Percentiles rank a stretch among this genome's conserved stretches.
Conservation (phyloP, 2,329 filamentous ascomycete species). For the Calonectria pseudoreteaudii region DNA sequence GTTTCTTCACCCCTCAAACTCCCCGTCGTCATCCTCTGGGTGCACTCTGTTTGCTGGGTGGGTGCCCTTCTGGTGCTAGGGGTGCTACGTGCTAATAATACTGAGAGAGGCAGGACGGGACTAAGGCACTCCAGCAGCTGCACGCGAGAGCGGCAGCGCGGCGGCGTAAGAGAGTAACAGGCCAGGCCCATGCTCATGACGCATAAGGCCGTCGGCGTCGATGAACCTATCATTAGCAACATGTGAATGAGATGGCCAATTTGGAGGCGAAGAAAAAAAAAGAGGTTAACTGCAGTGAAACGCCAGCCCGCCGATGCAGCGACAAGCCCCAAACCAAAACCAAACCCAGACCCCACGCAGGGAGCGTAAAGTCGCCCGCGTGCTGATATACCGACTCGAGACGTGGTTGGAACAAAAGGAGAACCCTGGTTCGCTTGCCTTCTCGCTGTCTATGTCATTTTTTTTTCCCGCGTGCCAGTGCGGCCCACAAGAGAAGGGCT, state of each 20-base stretch:
- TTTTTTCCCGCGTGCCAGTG: not conserved
- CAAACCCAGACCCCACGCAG: conserved; percentile 35
- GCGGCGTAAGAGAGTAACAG: conserved; percentile 22
- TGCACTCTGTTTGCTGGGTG: not conserved
- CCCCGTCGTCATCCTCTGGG: conserved; percentile 1
- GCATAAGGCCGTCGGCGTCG: conserved; percentile 33
- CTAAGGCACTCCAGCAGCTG: conserved; percentile 27
- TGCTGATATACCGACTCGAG: conserved; percentile 40
- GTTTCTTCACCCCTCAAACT: conserved; percentile 29
- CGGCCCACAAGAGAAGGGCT: not conserved
- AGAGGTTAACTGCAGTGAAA: conserved; percentile 28
- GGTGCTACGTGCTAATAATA: conserved; percentile 2
- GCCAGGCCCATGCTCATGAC: conserved; percentile 25
- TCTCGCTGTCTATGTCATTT: not conserved
- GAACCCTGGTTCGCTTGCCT: not conserved
- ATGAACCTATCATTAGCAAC: conserved; percentile 46
- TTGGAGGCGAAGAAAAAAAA: conserved; percentile 24
- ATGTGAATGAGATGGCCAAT: conserved; percentile 41
- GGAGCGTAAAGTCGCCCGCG: conserved; percentile 28
- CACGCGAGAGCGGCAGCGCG: conserved; percentile 24
- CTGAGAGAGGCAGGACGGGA: conserved; percentile 7
- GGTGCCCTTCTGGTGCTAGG: conserved; percentile 2
- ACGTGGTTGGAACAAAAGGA: conserved; percentile 25
- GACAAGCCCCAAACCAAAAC: conserved; percentile 12
- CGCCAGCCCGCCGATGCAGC: conserved; percentile 29